Conservation (phyloP, 208 protist genomes). For the Endotrypanum monterogeii region DNA sequence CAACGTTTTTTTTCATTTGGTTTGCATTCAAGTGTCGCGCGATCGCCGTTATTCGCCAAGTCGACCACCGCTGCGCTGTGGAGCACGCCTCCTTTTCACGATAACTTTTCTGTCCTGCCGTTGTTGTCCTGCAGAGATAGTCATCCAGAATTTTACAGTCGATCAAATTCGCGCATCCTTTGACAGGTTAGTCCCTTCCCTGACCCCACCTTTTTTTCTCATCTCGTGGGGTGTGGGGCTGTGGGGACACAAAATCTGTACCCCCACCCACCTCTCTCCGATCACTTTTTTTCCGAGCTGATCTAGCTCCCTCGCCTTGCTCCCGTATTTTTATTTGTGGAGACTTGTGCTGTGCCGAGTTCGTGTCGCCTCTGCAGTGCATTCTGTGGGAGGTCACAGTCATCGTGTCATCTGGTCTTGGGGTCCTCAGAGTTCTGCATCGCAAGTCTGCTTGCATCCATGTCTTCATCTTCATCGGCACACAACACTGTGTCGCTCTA, state of each 20-base stretch:
- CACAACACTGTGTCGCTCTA: slow-evolving; percentile 73
- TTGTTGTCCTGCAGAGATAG: neutral
- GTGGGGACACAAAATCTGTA: no score
- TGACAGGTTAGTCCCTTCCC: no score
- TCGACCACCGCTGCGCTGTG: neutral
- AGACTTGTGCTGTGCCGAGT: neutral
- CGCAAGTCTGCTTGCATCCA: neutral
- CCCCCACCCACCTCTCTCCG: no score
- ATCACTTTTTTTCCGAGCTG: no score
- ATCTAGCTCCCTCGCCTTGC: no score
- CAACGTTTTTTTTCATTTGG: neutral
- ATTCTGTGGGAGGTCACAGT: neutral
- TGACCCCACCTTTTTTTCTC: neutral
- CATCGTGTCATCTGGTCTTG: neutral
- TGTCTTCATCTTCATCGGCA: slow-evolving; percentile 13
- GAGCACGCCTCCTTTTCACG: neutral
- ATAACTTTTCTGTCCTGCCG: no score
- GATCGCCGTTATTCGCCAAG: neutral
- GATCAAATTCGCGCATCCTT: neutral
- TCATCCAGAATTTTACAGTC: no score
- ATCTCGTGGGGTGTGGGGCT: no score
- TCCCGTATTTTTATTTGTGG: neutral
- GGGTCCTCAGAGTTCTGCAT: neutral
- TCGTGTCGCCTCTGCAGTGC: neutral
- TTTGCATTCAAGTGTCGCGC: neutral